Evolutionary conservation across 2,329 filamentous ascomycete species (phyloP), one percentile per base, ranked within the genome.

Genomic region (Aureobasidium sp.): DNA sequence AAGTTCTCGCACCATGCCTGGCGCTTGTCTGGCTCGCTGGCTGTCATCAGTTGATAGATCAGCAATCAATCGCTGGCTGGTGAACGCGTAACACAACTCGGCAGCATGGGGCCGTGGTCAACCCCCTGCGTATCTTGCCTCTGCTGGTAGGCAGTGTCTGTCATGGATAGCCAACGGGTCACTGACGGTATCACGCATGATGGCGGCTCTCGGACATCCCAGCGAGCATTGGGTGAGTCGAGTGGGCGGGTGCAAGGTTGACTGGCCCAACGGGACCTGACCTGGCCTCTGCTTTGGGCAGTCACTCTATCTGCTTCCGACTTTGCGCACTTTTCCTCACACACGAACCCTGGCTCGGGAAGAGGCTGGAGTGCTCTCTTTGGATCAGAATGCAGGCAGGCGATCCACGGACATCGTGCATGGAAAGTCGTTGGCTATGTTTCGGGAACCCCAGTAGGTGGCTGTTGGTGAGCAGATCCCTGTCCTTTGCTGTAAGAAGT

Each of bases 341-440:
- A 34, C 39, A 44, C 53, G 9, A 32, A 32, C 53, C 39, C 36
- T 37, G 53, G 47, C n/a, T 30, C 39, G 39, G 53, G 6, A 44
- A 45, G 25, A 45, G 52, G 53, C 41, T 57, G 53, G 53, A 54
- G 37, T 27, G 13, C 34, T 36, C 49, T 45, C 41, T 57, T 39
- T 44, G 36, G 36, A 16, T n/a, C 29, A 15, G 36, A 5, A 44
- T 44, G 39, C 41, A 57, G 29, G 53, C 42, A 47, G 16, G 32
- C 41, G 54, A 58, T 21, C 32, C 54, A 58, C 54, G 41, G 54
- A 58, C 42, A 58, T 48, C 32, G 25, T 58, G 54, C 54, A 58
- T 30, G 41, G 27, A 32, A 21, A 16, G 53, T 57, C 29, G 53
- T 32, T 55, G 27, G 36, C 32, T 48, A 34, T 29, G 30, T 58